Evolutionary conservation across 176 grass and related monocot genomes (phyloP), one percentile per base, ranked within the genome.

Genomic region (Oryza officinalis): DNA sequence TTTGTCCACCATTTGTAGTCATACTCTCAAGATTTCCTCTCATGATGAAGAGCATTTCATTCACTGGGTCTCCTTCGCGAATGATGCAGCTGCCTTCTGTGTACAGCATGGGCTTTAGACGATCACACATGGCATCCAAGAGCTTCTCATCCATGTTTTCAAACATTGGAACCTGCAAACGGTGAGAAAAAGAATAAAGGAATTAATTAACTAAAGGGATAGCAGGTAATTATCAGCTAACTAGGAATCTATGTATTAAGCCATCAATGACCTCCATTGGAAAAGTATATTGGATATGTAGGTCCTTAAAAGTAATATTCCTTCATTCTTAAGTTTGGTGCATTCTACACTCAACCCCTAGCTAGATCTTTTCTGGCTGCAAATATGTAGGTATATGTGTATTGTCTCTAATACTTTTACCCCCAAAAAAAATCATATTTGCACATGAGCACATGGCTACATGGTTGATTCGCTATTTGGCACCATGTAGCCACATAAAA

Each of bases 31-130:
- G 80, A 27, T 89, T 87, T 81, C 96, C 96, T 80, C 93, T 81
- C 96, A 98, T 98, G 80, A 98, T 83, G 28, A 98, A 98, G 71
- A 98, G 89, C 93, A 98, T 98, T 84, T 95, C 89, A 77, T 90
- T 95, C 73, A 98, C 96, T 61, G 93, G 93, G 47, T 95, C 93
- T 78, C 93, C 96, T 88, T 98, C 96, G 8, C 89, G 80, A 35
- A 92, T 82, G 47, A 98, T 94, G 84, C 84, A 95, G 80, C 96
- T 95, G 44, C 35, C 79, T 75, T 98, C 85, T 26, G 96, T 98
- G 74, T 92, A 98, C 25, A 98, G 68, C 80, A 93, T 87, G 20
- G 93, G 93, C 86, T 90, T 92, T 63, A 98, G 85, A 68, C 91
- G 87, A 78, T 98, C 93, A 86, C 91, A 95, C 91, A 95, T 87